A percentile compares a stretch with the other conserved stretches of the same genome.
These are phyloP conservation scores for Panaeolus cyanescens DNA, from an alignment of 768 basidiomycete genomes.

Conservation along the genomic window DNA sequence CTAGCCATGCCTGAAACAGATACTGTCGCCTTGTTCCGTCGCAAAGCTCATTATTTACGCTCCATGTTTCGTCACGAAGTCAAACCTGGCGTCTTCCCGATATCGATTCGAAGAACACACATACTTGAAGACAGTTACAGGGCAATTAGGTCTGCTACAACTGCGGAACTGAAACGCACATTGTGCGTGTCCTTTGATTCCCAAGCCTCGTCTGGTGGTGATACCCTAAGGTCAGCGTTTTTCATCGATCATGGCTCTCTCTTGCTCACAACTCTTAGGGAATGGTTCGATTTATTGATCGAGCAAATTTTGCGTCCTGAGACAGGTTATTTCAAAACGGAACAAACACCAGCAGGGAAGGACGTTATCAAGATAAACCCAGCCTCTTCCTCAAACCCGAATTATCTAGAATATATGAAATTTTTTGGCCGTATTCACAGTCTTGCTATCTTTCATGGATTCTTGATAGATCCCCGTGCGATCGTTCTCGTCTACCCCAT, in stretches of 20 bases:
- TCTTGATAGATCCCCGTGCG: conserved; percentile 23
- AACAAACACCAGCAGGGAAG: conserved; percentile 56
- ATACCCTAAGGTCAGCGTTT: conserved; percentile 57
- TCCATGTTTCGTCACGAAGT: conserved; percentile 65
- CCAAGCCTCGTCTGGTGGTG: conserved; percentile 70
- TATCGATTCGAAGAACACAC: conserved; percentile 74
- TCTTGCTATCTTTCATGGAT: conserved; percentile 70
- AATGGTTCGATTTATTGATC: conserved; percentile 82
- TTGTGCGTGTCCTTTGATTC: conserved; percentile 73
- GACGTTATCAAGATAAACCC: conserved; percentile 77
- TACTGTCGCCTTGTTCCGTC: conserved; percentile 82
- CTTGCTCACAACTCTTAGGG: conserved; percentile 39
- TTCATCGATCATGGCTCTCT: conserved; percentile 1
- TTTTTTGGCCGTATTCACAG: conserved; percentile 75
- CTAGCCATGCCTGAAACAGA: conserved; percentile 75
- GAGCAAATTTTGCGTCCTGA: conserved; percentile 77
- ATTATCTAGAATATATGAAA: conserved; percentile 76
- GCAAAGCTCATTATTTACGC: conserved; percentile 92
- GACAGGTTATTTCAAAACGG: conserved; percentile 78
- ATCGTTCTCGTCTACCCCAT: conserved; percentile 22
- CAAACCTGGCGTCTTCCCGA: conserved; percentile 75
- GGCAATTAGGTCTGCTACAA: conserved; percentile 73
- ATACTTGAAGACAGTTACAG: conserved; percentile 86
- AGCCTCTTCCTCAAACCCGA: conserved; percentile 66
- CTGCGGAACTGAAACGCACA: conserved; percentile 64